Percentiles rank a stretch among this genome's conserved stretches.
Conservation (phyloP, 1,139 yeast genomes). For the Nakaseomyces nivariensis region DNA sequence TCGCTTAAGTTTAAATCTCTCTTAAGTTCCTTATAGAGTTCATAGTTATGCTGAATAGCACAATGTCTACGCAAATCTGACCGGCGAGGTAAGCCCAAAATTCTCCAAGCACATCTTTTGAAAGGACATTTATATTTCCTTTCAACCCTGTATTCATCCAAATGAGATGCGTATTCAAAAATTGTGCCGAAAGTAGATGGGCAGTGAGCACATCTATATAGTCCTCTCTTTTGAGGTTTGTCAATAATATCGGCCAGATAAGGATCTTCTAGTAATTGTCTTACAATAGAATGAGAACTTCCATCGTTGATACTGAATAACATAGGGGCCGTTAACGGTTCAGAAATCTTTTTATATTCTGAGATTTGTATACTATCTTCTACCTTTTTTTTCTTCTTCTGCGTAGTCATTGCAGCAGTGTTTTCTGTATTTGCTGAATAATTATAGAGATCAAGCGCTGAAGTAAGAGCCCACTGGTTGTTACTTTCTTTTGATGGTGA, state of each 20-base stretch:
- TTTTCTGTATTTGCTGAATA: neutral
- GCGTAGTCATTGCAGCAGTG: neutral
- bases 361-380: neutral
- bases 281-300: neutral
- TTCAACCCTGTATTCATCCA: slow-evolving; percentile 35
- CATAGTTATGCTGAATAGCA: slow-evolving; percentile 41
- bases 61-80: slow-evolving; percentile 56
- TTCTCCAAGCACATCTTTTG: slow-evolving; percentile 49
- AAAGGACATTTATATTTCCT: slow-evolving; percentile 45
- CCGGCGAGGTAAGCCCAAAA: slow-evolving; percentile 49
- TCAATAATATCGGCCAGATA: neutral
- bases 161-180: slow-evolving; percentile 37
- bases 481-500: neutral
- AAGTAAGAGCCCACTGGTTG: neutral
- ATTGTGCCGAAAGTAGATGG: slow-evolving; percentile 34
- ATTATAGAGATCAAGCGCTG: neutral
- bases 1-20: slow-evolving; percentile 21
- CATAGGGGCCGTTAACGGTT: neutral
- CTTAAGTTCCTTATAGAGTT: slow-evolving; percentile 20
- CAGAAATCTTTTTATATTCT: neutral
- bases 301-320: neutral
- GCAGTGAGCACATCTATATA: slow-evolving; percentile 46
- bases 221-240: slow-evolving; percentile 35
- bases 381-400: neutral
- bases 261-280: slow-evolving; percentile 1